Conservation (phyloP, 306 rosid genomes). For the Spatholobus suberectus region DNA sequence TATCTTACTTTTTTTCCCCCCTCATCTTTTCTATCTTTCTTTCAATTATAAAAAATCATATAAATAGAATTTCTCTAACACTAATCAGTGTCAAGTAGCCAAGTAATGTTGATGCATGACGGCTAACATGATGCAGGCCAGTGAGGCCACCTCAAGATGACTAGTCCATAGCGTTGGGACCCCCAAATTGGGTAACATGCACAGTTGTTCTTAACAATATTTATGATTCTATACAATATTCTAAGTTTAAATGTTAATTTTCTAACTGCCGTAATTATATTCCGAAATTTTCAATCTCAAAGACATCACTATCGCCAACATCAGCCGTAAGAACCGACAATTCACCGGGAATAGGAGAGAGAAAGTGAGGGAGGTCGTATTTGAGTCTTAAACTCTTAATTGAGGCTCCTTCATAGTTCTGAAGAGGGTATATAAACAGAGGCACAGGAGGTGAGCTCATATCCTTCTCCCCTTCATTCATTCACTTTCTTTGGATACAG, state of each 20-base stretch:
- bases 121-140: conserved; percentile 7
- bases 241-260: background rate
- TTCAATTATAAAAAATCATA: background rate
- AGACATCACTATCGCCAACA: conserved; percentile 5
- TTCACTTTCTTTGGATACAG: conserved; percentile 49
- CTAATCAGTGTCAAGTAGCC: background rate
- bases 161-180: conserved; percentile 34
- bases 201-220: background rate
- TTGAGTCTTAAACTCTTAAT: background rate
- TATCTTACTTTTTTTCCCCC: background rate
- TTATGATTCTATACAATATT: background rate
- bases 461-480: background rate
- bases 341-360: conserved; percentile 26
- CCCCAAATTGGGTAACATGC: conserved; percentile 36
- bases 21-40: background rate
- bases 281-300: conserved; percentile 15
- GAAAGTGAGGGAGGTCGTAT: conserved; percentile 20
- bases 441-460: background rate
- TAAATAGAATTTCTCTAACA: background rate
- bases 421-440: conserved; percentile 38
- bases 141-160: conserved; percentile 20
- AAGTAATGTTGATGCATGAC: background rate
- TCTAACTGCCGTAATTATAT: background rate
- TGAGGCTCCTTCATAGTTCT: background rate
- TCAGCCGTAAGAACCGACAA: conserved; percentile 38